A percentile compares a stretch with the other conserved stretches of the same genome.
phyloP scores from a whole-genome alignment of 768 basidiomycete genomes.

The Auricularia cornea region DNA sequence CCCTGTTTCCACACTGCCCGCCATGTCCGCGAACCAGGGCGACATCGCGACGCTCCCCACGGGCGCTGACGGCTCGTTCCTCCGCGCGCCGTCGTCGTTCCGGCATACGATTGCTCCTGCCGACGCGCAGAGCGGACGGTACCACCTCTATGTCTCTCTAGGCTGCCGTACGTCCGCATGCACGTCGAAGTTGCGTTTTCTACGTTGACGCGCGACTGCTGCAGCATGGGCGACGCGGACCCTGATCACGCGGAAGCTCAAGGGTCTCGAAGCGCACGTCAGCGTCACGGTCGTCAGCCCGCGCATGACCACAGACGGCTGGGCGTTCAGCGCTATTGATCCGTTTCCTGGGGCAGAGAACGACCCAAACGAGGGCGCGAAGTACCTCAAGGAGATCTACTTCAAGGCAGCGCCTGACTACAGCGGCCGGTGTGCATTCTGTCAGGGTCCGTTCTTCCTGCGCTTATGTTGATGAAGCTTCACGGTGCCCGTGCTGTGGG shows the following conservation, averaged over 20 bases:
- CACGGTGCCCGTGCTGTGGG: slow-evolving; percentile 89
- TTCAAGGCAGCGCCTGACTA: slow-evolving; percentile 66
- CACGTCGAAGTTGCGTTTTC: too few species aligned
- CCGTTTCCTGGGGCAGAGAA: slow-evolving; percentile 62
- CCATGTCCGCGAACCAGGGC: slow-evolving; percentile 20
- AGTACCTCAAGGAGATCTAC: slow-evolving; percentile 82
- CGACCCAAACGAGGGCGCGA: slow-evolving; percentile 62
- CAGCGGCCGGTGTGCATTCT: slow-evolving; percentile 46
- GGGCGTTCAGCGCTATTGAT: slow-evolving; percentile 74
- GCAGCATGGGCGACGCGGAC: too few species aligned
- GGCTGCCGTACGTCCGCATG: slow-evolving; percentile 53
- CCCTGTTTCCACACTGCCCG: too few species aligned
- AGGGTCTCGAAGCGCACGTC: slow-evolving; percentile 81
- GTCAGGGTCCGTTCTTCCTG: not conserved
- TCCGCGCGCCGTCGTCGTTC: slow-evolving; percentile 33
- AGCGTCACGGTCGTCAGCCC: slow-evolving; percentile 81
- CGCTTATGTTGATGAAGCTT: slow-evolving; percentile 34
- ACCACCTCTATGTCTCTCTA: slow-evolving; percentile 84
- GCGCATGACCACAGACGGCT: slow-evolving; percentile 73
- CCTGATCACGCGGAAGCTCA: slow-evolving; percentile 74
- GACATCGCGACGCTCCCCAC: slow-evolving; percentile 50
- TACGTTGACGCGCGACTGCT: slow-evolving; percentile 43
- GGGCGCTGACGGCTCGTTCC: slow-evolving; percentile 44
- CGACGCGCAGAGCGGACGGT: slow-evolving; percentile 54
- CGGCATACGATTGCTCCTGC: slow-evolving; percentile 46